phyloP scores from a whole-genome alignment of 2,329 filamentous ascomycete genomes.

The Paecilomyces sp. region DNA sequence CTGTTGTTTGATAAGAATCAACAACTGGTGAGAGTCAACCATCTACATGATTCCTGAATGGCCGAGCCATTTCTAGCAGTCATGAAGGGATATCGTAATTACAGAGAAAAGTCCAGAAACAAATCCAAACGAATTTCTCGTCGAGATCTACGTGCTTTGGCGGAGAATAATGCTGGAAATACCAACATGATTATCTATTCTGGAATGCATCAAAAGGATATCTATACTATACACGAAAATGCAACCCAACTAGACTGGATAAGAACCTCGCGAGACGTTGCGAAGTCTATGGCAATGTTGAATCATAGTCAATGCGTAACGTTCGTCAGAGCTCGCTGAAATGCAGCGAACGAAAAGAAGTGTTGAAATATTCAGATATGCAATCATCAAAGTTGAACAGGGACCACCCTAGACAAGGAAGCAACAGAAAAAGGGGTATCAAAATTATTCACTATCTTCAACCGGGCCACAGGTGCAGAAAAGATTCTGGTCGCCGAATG shows the following conservation, averaged over 20 bases:
- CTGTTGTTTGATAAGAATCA: not conserved
- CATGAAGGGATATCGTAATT: too few relatives aligned
- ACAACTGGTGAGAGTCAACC: not conserved
- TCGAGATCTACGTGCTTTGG: too few relatives aligned
- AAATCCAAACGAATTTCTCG: too few relatives aligned
- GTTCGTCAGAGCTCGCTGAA: not conserved
- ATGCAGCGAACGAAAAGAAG: slow-evolving; percentile 3
- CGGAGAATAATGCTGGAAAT: not conserved
- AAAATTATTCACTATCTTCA: slow-evolving; percentile 45
- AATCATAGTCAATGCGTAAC: not conserved
- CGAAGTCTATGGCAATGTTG: not conserved
- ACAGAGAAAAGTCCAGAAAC: too few relatives aligned
- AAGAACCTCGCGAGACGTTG: not conserved
- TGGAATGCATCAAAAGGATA: not conserved
- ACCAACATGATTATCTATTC: not conserved
- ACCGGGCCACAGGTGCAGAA: slow-evolving; percentile 93
- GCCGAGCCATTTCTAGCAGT: too few relatives aligned
- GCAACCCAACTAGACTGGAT: not conserved
- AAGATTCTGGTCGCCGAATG: slow-evolving; percentile 83
- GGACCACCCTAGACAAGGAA: not conserved
- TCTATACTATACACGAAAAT: not conserved
- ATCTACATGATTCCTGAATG: too few relatives aligned
- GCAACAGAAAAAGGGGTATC: slow-evolving; percentile 21
- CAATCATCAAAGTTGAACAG: not conserved
- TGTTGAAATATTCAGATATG: not conserved